Evolutionary conservation across 2,329 filamentous ascomycete genomes (phyloP), one percentile per base, ranked within the genome.

Genomic region (Nemania sp.): DNA sequence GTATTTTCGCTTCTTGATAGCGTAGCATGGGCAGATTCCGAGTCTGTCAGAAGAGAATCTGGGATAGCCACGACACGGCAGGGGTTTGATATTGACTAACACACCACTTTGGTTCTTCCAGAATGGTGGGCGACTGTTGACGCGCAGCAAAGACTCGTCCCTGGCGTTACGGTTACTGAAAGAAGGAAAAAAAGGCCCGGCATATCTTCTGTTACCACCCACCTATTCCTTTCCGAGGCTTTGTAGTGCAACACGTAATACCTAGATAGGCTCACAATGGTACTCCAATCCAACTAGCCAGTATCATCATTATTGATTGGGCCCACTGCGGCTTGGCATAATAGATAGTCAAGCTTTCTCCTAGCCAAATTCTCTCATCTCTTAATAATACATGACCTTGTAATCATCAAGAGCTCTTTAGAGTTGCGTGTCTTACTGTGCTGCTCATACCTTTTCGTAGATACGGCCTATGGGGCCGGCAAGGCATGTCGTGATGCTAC

Each of bases 31-130:
- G 25, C 25, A 29, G 25, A 29, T 29, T 29, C 25, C 3, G 25
- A 29, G 25, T n/a, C n/a, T n/a, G n/a, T n/a, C n/a, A n/a, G n/a
- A n/a, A n/a, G n/a, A n/a, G n/a, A n/a, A n/a, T n/a, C n/a, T n/a
- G n/a, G n/a, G n/a, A 7, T 35, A 63, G 56, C 49, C 43, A 46
- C 25, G 39, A 58, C 15, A 10, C 3, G 40, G 17, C 54, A 57
- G 25, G 61, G 57, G 18, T 54, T 47, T 4, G 50, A 63, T 60
- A 61, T 61, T 55, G 58, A 57, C 32, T 42, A 54, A 51, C 32
- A 43, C 50, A 46, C 58, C 35, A 32, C 34, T 46, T 45, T 42
- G 20, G 29, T 37, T 15, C 17, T 45, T 53, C 60, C 43, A 43
- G 46, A 12, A 34, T n/a, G 37, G 37, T 53, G 20, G 45, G 17